These are phyloP conservation scores for Sclerotinia minor DNA, from an alignment of 2,329 filamentous ascomycete species.

Conservation along the genomic window DNA sequence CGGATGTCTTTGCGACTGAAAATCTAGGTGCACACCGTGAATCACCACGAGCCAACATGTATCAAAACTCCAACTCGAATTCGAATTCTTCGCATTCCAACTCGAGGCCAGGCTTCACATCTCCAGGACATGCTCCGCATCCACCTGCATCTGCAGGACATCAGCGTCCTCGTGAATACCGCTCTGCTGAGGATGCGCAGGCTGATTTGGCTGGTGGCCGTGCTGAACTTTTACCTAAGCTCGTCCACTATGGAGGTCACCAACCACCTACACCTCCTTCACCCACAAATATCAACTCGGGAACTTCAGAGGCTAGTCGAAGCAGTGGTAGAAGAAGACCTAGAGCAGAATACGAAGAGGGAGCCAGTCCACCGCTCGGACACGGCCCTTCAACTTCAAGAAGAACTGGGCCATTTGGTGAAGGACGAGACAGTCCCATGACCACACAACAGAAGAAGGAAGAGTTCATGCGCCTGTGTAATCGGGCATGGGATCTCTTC, in stretches of 20 bases:
- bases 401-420: slow-evolving; percentile 69
- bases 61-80: slow-evolving; percentile 37
- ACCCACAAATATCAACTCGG: slow-evolving; percentile 43
- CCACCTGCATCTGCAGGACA: slow-evolving; percentile 58
- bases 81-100: slow-evolving; percentile 64
- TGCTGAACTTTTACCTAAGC: slow-evolving; percentile 85
- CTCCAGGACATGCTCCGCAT: slow-evolving; percentile 55
- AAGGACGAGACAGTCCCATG: slow-evolving; percentile 79
- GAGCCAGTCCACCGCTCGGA: slow-evolving; percentile 80
- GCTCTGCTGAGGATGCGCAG: slow-evolving; percentile 93
- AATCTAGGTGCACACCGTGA: slow-evolving; percentile 65
- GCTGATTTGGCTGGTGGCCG: slow-evolving; percentile 87
- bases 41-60: slow-evolving; percentile 30
- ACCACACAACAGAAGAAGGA: slow-evolving; percentile 85
- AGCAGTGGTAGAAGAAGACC: slow-evolving; percentile 71
- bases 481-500: slow-evolving; percentile 93
- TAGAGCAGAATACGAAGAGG: slow-evolving; percentile 91
- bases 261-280: slow-evolving; percentile 83
- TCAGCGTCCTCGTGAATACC: slow-evolving; percentile 78
- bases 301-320: slow-evolving; percentile 41
- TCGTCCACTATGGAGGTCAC: slow-evolving; percentile 93
- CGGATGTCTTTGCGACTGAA: slow-evolving; percentile 86
- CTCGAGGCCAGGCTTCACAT: slow-evolving; percentile 69
- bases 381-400: slow-evolving; percentile 64
- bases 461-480: slow-evolving; percentile 83